Conservation (phyloP, 768 basidiomycete genomes). For the Russula sp. region DNA sequence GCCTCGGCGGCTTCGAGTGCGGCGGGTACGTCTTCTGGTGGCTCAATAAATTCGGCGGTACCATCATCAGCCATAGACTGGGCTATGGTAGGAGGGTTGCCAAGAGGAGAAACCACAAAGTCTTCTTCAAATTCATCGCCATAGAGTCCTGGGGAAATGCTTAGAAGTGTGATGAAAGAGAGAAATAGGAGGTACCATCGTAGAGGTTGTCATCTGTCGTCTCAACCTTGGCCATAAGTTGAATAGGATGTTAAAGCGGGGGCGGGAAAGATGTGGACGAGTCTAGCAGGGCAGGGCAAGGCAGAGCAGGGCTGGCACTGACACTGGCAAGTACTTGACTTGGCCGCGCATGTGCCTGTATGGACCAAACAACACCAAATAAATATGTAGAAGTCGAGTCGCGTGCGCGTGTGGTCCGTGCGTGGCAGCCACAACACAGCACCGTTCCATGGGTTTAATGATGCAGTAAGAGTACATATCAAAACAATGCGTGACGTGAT, state of each 20-base stretch:
- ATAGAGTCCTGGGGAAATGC: conserved; percentile 15
- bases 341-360: background rate
- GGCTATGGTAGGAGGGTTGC: conserved; percentile 3
- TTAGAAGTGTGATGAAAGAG: background rate
- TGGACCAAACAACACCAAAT: conserved; percentile 13
- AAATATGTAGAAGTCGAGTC: background rate
- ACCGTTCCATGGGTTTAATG: background rate
- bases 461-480: conserved; percentile 20
- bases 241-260: background rate
- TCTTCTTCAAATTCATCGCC: conserved; percentile 23
- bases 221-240: conserved; percentile 18
- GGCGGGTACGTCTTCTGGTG: conserved; percentile 5
- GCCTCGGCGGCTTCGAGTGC: background rate
- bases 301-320: background rate
- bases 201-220: conserved; percentile 21
- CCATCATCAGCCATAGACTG: background rate
- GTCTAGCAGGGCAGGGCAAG: background rate
- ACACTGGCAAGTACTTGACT: background rate
- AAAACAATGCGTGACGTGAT: conserved; percentile 9
- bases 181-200: conserved; percentile 1
- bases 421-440: conserved; percentile 1
- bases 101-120: conserved; percentile 13
- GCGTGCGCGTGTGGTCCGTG: conserved; percentile 2
- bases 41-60: background rate
- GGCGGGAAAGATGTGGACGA: background rate